Base-by-base conservation (phyloP, 805 yeast species). In the Metschnikowia koreensis region DNA sequence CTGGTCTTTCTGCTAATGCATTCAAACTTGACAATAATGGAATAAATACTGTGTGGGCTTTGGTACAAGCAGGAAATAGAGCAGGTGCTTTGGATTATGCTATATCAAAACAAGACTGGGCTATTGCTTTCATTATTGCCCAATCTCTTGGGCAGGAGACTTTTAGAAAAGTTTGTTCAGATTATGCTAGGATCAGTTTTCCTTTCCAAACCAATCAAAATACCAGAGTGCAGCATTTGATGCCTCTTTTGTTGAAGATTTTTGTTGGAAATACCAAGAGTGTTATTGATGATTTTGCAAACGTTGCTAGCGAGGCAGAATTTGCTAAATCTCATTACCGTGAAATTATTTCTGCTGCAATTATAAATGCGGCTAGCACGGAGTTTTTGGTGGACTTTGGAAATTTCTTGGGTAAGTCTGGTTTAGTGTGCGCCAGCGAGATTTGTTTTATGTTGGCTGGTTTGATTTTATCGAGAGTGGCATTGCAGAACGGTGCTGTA, bases 121-220 rank as follows among this genome's bases (percentile, higher is more conserved):
- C 93, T 0, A 74, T 91, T 66, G 87, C 97, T 0, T 68, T 93
- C 49, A 65, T 90, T 31, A 71, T 92, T 46, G 84, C 96, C 1
- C 79, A 84, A 53, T 66, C 89, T 15, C 70, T 82, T 28, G 86
- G 94, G 2, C 79, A 81, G 17, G 84, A 81, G 3, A 74, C 75
- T 38, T 85, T 87, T 80, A 67, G 80, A 6, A 68, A 70, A 34
- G 79, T 86, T 2, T 84, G 86, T 6, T 74, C 83, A 10, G 81
- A 76, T 48, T 88, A 82, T 63, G 77, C 77, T 58, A 44, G 81
- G 70, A 55, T 83, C 70, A 55, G 74, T 66, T 60, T 70, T 66
- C 60, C 80, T 57, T 56, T 76, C 65, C 66, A 68, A 69, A 52
- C 74, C 48, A 65, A 73, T 9, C 72, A 72, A 41, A 68, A 70